Evolutionary conservation across 1,284 basidiomycete genomes (phyloP).

Genomic region (Ceratobasidium sp.): DNA sequence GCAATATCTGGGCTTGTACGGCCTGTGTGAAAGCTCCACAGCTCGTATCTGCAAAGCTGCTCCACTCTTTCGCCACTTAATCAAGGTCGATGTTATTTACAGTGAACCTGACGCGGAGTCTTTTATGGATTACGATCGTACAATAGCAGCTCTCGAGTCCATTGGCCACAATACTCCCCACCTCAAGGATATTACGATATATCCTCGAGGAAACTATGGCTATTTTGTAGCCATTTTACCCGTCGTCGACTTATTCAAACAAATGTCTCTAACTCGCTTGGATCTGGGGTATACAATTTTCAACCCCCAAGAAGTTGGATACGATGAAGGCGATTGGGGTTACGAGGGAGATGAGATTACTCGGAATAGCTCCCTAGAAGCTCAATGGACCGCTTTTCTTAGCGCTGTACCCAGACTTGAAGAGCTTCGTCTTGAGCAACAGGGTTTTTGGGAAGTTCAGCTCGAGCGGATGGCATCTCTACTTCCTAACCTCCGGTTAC

Average conservation of each 20-base stretch:
- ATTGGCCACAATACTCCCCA: neutral
- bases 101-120: neutral
- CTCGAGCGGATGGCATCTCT: neutral
- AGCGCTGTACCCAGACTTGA: neutral
- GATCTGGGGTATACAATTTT: neutral
- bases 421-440: neutral
- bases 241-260: neutral
- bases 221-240: neutral
- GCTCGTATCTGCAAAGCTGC: neutral
- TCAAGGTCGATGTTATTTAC: neutral
- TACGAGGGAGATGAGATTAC: no score
- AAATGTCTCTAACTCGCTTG: neutral
- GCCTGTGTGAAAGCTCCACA: neutral
- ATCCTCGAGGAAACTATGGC: conserved; percentile 1
- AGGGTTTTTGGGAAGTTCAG: neutral
- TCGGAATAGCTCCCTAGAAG: neutral
- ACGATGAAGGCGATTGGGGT: neutral
- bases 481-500: neutral
- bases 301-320: neutral
- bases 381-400: neutral
- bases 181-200: neutral
- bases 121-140: no score
- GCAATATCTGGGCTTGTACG: neutral
- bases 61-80: neutral
- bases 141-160: neutral